These are phyloP conservation scores for Agarophyton chilense DNA, from an alignment of 23 red algal species.

Conservation along the genomic window DNA sequence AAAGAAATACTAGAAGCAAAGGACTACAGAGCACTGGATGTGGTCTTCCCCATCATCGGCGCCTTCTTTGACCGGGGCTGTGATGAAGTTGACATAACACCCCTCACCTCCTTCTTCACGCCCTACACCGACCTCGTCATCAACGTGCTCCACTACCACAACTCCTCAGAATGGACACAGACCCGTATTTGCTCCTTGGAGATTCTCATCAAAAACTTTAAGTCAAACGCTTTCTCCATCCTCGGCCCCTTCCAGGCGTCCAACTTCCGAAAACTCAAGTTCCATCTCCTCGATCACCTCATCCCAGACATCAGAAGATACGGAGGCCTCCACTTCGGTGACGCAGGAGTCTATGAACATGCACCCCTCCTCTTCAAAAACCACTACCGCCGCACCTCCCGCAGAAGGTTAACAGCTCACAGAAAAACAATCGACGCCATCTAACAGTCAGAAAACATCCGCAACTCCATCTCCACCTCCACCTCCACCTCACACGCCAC, in stretches of 20 bases:
- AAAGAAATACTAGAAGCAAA: no score
- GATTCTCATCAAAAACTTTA: not conserved
- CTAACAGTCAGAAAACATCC: no score
- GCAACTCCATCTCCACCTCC: no score
- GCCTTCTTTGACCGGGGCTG: conserved; percentile 15
- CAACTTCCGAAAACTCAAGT: not conserved
- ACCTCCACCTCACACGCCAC: no score
- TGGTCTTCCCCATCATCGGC: conserved; percentile 37
- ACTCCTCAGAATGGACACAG: not conserved
- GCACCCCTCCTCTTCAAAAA: not conserved
- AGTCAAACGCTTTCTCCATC: not conserved
- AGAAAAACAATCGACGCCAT: no score
- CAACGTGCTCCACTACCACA: not conserved
- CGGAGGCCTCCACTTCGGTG: not conserved
- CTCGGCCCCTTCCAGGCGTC: not conserved
- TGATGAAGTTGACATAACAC: not conserved
- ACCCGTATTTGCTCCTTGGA: not conserved
- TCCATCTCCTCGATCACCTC: not conserved
- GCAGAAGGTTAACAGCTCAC: no score
- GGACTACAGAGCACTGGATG: no score
- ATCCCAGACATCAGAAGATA: not conserved
- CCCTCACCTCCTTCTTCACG: not conserved
- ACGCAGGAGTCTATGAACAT: not conserved
- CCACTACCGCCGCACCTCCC: not conserved
- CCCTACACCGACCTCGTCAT: not conserved